These are phyloP conservation scores for Mycena rebaudengoi DNA, from an alignment of 768 basidiomycete species.

Conservation along the genomic window DNA sequence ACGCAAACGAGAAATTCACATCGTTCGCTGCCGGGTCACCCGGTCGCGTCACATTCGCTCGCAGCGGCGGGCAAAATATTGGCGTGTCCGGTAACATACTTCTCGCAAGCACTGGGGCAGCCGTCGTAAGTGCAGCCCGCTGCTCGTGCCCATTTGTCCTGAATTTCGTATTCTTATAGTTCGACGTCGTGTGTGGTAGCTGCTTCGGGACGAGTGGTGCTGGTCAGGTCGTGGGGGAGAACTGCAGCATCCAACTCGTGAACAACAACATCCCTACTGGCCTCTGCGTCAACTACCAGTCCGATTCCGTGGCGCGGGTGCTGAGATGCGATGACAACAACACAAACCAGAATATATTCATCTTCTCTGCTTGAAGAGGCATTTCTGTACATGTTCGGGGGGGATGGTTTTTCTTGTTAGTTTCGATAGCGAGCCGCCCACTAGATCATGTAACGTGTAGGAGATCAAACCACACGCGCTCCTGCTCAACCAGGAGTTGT, in stretches of 20 bases:
- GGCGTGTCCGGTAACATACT: neutral
- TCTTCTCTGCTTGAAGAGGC: neutral
- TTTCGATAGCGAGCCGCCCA: neutral
- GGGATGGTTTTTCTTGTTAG: neutral
- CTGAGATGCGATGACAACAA: neutral
- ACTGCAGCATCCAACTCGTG: neutral
- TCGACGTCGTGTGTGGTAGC: neutral
- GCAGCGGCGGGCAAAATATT: neutral
- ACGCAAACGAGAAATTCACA: neutral
- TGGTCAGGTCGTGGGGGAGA: neutral
- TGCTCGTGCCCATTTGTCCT: neutral
- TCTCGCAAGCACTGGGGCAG: neutral
- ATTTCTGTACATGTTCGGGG: neutral
- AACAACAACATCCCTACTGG: neutral
- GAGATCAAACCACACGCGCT: neutral
- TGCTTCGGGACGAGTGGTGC: neutral
- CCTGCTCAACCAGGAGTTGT: neutral
- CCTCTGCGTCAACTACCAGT: neutral
- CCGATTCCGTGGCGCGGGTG: neutral
- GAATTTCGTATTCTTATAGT: neutral
- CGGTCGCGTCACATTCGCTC: neutral
- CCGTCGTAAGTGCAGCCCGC: neutral
- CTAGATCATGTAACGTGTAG: neutral
- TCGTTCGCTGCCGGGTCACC: neutral
- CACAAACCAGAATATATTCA: neutral